A percentile compares a stretch with the other conserved stretches of the same genome.
Conservation (phyloP, 345 rosid species). For the Atalantia buxifolia region DNA sequence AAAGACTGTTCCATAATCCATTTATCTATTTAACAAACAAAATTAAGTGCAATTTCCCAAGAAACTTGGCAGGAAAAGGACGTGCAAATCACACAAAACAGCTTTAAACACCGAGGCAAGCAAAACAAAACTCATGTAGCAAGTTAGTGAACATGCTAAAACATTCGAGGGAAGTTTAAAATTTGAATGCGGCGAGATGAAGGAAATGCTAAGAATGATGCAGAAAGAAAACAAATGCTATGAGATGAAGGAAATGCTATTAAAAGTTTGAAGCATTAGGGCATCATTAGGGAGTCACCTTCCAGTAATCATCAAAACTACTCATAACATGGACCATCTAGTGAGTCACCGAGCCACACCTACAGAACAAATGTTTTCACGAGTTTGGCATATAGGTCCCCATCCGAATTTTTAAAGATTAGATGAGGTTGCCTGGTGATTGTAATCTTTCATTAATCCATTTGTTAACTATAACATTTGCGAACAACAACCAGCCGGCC, state of each 20-base stretch:
- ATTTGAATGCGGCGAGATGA: background rate
- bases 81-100: background rate
- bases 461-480: rapidly evolving
- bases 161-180: background rate
- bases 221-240: background rate
- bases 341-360: background rate
- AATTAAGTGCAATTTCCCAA: background rate
- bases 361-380: background rate
- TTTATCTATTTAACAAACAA: too few species aligned
- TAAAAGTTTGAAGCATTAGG: background rate
- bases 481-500: rapidly evolving
- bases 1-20: background rate
- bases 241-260: background rate
- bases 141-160: background rate
- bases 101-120: background rate
- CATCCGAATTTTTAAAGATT: too few species aligned
- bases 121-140: background rate
- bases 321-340: background rate
- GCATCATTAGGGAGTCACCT: background rate
- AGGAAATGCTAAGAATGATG: background rate
- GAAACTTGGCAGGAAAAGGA: background rate
- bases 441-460: too few species aligned
- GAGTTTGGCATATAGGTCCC: background rate
- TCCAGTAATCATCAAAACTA: background rate
- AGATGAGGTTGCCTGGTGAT: too few species aligned